phyloP scores from a whole-genome alignment of 2,329 filamentous ascomycete genomes.

The Penicillium sp. region DNA sequence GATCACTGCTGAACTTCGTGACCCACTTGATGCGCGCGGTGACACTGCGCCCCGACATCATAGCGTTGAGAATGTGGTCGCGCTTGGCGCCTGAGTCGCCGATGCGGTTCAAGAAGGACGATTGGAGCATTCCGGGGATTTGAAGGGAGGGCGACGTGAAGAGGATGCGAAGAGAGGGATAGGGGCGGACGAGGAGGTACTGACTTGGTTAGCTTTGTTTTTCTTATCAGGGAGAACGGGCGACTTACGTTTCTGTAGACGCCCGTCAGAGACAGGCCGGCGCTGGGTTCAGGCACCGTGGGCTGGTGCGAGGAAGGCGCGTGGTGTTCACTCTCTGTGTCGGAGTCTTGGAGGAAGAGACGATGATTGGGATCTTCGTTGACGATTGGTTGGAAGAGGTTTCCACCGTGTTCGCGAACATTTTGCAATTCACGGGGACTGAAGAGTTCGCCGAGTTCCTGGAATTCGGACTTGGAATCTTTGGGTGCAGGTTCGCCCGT shows the following conservation, averaged over 20 bases:
- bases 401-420: slow-evolving; percentile 63
- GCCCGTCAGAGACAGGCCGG: slow-evolving; percentile 34
- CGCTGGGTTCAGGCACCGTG: not conserved
- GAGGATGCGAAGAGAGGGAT: slow-evolving; percentile 65
- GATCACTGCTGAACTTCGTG: slow-evolving; percentile 50
- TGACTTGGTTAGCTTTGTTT: slow-evolving; percentile 9
- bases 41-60: slow-evolving; percentile 68
- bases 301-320: not conserved
- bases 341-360: slow-evolving; percentile 15
- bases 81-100: slow-evolving; percentile 53
- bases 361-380: slow-evolving; percentile 11
- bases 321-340: slow-evolving; percentile 11
- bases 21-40: slow-evolving; percentile 76
- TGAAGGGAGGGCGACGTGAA: slow-evolving; percentile 69
- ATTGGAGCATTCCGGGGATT: slow-evolving; percentile 67
- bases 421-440: slow-evolving; percentile 67
- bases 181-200: slow-evolving; percentile 55
- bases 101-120: slow-evolving; percentile 48
- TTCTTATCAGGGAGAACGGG: fast-evolving
- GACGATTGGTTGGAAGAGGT: slow-evolving; percentile 34
- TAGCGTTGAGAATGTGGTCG: slow-evolving; percentile 56
- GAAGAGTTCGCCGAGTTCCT: slow-evolving; percentile 68
- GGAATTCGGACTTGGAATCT: slow-evolving; percentile 60
- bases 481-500: slow-evolving; percentile 11
- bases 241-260: slow-evolving; percentile 58